phyloP scores from a whole-genome alignment of 169 alveolate species.

The Haemoproteus tartakovskyi region DNA sequence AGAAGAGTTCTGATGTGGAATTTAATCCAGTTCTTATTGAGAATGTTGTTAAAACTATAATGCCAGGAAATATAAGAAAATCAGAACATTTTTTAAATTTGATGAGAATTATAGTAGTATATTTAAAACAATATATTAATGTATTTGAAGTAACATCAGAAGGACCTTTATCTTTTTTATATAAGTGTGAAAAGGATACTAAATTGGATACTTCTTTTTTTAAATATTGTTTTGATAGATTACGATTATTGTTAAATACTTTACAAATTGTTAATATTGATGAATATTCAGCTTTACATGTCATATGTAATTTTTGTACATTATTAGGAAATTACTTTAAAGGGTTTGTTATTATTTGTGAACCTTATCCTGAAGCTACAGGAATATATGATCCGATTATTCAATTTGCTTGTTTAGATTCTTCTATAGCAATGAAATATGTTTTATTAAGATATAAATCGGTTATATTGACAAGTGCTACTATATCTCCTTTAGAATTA shows the following conservation, averaged over 20 bases:
- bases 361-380: conserved; percentile 95
- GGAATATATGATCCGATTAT: conserved; percentile 92
- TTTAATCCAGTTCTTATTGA: conserved; percentile 85
- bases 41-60: conserved; percentile 69
- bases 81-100: conserved; percentile 91
- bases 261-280: conserved; percentile 81
- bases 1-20: conserved; percentile 70
- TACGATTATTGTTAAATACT: conserved; percentile 77
- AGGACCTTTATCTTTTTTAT: conserved; percentile 90
- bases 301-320: conserved; percentile 91
- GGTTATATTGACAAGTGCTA: conserved; percentile 95
- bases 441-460: conserved; percentile 88
- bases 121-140: conserved; percentile 85
- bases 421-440: conserved; percentile 94
- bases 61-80: conserved; percentile 92
- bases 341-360: conserved; percentile 94
- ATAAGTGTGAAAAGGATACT: conserved; percentile 77
- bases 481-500: conserved; percentile 95
- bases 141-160: conserved; percentile 86
- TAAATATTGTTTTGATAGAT: conserved; percentile 75
- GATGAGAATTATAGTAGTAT: conserved; percentile 87
- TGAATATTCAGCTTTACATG: conserved; percentile 77
- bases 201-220: conserved; percentile 81
- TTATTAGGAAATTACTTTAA: conserved; percentile 90
- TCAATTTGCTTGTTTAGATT: conserved; percentile 94